These are phyloP conservation scores for Pseudomicrostroma phylloplanum DNA, from an alignment of 1,284 basidiomycete species.

Conservation along the genomic window DNA sequence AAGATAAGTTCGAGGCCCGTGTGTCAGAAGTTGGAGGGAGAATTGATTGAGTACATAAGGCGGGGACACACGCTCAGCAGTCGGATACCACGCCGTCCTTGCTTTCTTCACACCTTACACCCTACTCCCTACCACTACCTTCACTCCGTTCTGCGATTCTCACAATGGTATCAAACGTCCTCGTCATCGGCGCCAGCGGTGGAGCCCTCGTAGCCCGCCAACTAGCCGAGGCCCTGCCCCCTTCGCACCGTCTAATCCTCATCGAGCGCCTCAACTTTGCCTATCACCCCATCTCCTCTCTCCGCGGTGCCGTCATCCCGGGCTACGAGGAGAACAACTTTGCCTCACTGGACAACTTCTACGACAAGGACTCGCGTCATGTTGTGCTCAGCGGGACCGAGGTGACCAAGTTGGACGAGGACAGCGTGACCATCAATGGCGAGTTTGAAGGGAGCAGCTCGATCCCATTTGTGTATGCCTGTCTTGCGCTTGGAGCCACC, in stretches of 20 bases:
- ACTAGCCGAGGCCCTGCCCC: slow-evolving; percentile 47
- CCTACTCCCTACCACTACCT: too few relatives aligned
- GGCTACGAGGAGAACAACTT: slow-evolving; percentile 30
- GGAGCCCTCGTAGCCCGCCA: slow-evolving; percentile 36
- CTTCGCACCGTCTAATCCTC: slow-evolving; percentile 52
- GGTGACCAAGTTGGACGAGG: slow-evolving; percentile 10
- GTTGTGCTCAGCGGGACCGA: slow-evolving; percentile 15
- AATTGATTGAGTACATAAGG: too few relatives aligned
- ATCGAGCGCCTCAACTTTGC: slow-evolving; percentile 50
- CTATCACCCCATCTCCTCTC: slow-evolving; percentile 49
- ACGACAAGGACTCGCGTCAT: slow-evolving; percentile 14
- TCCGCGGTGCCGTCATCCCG: slow-evolving; percentile 52
- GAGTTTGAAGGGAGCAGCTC: slow-evolving; percentile 5
- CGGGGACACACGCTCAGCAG: too few relatives aligned
- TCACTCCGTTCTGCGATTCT: too few relatives aligned
- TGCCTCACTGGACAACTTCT: slow-evolving; percentile 11
- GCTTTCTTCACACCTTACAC: too few relatives aligned
- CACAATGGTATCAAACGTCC: slow-evolving; percentile 17
- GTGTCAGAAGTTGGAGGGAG: too few relatives aligned
- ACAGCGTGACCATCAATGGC: slow-evolving; percentile 6
- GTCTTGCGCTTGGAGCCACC: slow-evolving; percentile 22
- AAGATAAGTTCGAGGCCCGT: too few relatives aligned
- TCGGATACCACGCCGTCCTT: too few relatives aligned
- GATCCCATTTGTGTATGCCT: slow-evolving; percentile 18
- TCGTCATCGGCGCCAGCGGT: slow-evolving; percentile 29